phyloP scores from a whole-genome alignment of 2,329 filamentous ascomycete species.

The Exophiala viscosa region DNA sequence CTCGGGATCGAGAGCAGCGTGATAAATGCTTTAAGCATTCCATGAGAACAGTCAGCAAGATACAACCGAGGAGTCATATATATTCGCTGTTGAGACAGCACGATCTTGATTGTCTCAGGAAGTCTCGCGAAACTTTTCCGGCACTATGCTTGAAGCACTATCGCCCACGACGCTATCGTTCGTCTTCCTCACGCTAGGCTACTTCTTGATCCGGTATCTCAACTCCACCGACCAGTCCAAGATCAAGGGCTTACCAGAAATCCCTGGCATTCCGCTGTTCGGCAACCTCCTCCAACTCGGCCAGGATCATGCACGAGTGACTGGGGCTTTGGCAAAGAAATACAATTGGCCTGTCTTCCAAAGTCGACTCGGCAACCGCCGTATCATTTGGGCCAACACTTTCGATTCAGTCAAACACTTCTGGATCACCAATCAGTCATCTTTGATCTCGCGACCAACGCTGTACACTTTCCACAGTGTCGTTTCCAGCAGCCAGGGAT shows the following conservation, averaged over 20 bases:
- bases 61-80: no score
- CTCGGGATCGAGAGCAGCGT: no score
- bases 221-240: constrained; percentile 55
- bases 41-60: no score
- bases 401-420: constrained; percentile 69
- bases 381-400: constrained; percentile 73
- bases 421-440: constrained; percentile 75
- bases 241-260: constrained; percentile 60
- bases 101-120: no score
- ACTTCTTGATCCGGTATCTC: constrained; percentile 41
- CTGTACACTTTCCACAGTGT: constrained; percentile 80
- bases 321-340: constrained; percentile 56
- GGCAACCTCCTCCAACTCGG: constrained; percentile 62
- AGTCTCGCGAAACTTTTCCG: background rate
- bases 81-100: no score
- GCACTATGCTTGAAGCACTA: constrained; percentile 16
- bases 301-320: constrained; percentile 53
- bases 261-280: constrained; percentile 60
- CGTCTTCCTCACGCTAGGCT: constrained; percentile 36
- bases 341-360: constrained; percentile 63
- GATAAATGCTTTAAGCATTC: no score
- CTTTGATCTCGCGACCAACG: constrained; percentile 71
- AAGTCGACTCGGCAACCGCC: constrained; percentile 39
- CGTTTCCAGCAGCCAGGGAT: constrained; percentile 70
- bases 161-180: constrained; percentile 29